Evolutionary conservation across 139 green algal species (phyloP).

Genomic region (Microglena sp.): DNA sequence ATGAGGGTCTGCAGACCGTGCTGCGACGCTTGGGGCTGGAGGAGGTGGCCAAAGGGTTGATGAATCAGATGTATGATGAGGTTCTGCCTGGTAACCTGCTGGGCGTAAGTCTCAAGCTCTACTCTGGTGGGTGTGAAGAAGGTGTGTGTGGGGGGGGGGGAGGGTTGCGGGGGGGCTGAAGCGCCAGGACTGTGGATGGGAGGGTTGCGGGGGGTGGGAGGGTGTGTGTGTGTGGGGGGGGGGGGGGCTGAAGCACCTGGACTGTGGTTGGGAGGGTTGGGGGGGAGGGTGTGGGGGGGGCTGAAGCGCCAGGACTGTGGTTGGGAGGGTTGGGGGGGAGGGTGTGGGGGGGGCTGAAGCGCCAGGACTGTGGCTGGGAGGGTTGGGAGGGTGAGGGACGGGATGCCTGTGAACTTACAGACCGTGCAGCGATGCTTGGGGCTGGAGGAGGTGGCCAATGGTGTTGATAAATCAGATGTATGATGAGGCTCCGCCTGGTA

Average conservation of each 20-base stretch:
- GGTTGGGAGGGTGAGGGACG: background rate
- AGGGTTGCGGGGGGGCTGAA: too few species aligned
- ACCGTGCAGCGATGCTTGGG: too few species aligned
- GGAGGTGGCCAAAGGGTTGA: background rate
- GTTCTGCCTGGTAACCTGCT: conserved; percentile 26
- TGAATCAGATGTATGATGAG: conserved; percentile 64
- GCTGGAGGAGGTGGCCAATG: background rate
- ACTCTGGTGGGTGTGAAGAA: conserved; percentile 26
- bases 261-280: too few species aligned
- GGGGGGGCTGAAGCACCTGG: too few species aligned
- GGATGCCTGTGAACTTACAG: too few species aligned
- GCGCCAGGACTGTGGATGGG: background rate
- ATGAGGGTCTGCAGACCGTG: too few species aligned
- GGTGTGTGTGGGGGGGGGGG: background rate
- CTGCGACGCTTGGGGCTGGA: too few species aligned
- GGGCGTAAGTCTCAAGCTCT: conserved; percentile 31
- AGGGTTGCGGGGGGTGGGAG: background rate
- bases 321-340: conserved; percentile 11
- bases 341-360: too few species aligned
- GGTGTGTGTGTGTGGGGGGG: too few species aligned
- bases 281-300: too few species aligned
- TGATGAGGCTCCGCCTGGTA: conserved; percentile 59
- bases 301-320: background rate
- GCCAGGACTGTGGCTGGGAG: background rate
- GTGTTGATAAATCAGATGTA: conserved; percentile 39